These are phyloP conservation scores for Rhododendron griersonianum DNA, from an alignment of 148 eudicot genomes.

Conservation along the genomic window DNA sequence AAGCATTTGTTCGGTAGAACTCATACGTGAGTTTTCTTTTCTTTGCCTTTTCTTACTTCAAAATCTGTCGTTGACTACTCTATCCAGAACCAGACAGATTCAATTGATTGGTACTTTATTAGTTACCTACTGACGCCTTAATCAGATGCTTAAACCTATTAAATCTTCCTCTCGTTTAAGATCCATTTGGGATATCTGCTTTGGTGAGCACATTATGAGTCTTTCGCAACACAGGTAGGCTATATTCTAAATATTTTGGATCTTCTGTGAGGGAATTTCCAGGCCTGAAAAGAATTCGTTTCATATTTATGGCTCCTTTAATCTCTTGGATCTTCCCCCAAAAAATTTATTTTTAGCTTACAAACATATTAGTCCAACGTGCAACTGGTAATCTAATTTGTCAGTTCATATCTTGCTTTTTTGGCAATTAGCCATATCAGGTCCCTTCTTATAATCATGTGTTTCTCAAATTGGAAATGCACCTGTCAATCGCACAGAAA, in stretches of 20 bases:
- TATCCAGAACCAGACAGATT: background rate
- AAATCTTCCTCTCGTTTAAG: background rate
- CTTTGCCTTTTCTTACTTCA: background rate
- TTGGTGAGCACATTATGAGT: background rate
- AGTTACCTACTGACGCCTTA: background rate
- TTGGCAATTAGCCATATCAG: background rate
- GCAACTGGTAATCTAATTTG: background rate
- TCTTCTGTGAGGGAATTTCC: background rate
- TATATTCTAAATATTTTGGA: background rate
- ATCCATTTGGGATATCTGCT: background rate
- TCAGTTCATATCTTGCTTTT: background rate
- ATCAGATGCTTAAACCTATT: background rate
- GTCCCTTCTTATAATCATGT: background rate
- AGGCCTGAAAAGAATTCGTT: background rate
- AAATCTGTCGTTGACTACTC: background rate
- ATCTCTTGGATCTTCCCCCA: background rate
- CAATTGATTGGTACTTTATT: background rate
- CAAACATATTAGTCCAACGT: background rate
- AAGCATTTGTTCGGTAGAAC: background rate
- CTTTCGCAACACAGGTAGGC: background rate
- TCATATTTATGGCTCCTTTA: background rate
- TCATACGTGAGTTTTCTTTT: background rate
- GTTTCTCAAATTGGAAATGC: background rate
- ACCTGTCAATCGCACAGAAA: background rate
- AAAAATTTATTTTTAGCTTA: background rate